Base-by-base conservation (phyloP, 257 asterid genomes). In the Solanum paucissectum region DNA sequence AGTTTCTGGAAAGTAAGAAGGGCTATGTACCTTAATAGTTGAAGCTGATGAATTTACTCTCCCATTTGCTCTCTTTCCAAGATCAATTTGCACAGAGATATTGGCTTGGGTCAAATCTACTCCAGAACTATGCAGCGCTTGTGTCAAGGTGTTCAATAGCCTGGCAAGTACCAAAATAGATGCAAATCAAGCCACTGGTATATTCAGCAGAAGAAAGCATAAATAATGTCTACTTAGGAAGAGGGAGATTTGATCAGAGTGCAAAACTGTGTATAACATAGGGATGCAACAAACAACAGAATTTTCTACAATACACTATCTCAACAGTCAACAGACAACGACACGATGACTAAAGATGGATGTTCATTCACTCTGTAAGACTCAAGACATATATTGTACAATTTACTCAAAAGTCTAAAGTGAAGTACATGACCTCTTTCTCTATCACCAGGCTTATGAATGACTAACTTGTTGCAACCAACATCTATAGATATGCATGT, bases 51-150 rank as follows among this genome's bases (percentile, higher is more conserved):
- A 90, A 90, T 89, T 90, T 84, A 91, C 89, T 91, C 89, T 58
- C 58, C 90, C 91, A 27, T 91, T 91, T 16, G 92, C 94, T 89
- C 91, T 93, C 91, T 95, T 96, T 42, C 98, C 99, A 23, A 97
- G 94, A 90, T 97, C 98, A 84, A 97, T 94, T 91, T 96, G 95
- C 46, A 96, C 99, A 5, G 99, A 95, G 89, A 97, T 92, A 92
- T 90, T 92, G 87, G 99, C 96, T 87, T 93, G 95, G 21, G 99
- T 92, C 85, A 96, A 91, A 89, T 97, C 98, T 37, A 97, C 94
- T 58, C 99, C 99, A 64, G 98, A 94, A 84, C 88, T 93, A 87
- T 94, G 97, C 83, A 97, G 93, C 42, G 99, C 99, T 92, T 94
- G 92, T 20, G 98, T 93, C 79, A 97, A 92, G 87, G 94, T 92